Conservation (phyloP, 164 flowering plant species). For the Liquidambar formosana region DNA sequence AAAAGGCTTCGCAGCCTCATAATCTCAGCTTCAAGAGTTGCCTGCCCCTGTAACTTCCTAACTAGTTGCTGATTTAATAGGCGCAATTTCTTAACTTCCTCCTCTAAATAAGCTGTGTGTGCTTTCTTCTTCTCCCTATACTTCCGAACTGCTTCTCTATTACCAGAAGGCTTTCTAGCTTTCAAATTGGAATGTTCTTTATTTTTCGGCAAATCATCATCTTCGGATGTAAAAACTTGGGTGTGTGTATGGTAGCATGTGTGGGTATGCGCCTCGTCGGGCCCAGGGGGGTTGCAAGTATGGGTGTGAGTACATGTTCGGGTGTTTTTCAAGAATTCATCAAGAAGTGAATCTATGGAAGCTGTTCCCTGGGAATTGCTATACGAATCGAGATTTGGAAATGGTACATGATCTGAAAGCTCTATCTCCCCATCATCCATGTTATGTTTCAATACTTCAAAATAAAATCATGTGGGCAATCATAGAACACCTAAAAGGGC, state of each 20-base stretch:
- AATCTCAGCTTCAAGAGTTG: constrained; percentile 60
- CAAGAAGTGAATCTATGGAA: constrained; percentile 24
- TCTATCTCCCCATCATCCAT: constrained; percentile 44
- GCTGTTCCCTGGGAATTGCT: constrained; percentile 11
- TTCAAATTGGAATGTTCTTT: constrained; percentile 18
- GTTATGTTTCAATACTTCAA: constrained; percentile 8
- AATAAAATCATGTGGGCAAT: neutral
- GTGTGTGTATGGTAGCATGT: constrained; percentile 75
- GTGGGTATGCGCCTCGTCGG: constrained; percentile 60
- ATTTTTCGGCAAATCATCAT: constrained; percentile 22
- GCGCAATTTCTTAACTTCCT: constrained; percentile 55
- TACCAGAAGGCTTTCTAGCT: constrained; percentile 45
- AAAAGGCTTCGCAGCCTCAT: constrained; percentile 48
- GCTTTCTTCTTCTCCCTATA: constrained; percentile 88
- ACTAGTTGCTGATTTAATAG: constrained; percentile 55
- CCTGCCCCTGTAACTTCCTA: constrained; percentile 53
- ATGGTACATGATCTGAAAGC: constrained; percentile 24
- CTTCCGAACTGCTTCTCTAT: constrained; percentile 74
- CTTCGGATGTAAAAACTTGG: constrained; percentile 37
- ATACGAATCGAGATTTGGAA: constrained; percentile 11
- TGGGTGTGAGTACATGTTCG: constrained; percentile 60
- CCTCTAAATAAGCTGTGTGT: constrained; percentile 60
- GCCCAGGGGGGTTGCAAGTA: constrained; percentile 77
- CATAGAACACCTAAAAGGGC: constrained; percentile 4
- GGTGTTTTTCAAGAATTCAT: constrained; percentile 43